Percentiles rank a stretch among this genome's conserved stretches.
These are phyloP conservation scores for Cadophora malorum DNA, from an alignment of 2,329 filamentous ascomycete species.

Conservation along the genomic window DNA sequence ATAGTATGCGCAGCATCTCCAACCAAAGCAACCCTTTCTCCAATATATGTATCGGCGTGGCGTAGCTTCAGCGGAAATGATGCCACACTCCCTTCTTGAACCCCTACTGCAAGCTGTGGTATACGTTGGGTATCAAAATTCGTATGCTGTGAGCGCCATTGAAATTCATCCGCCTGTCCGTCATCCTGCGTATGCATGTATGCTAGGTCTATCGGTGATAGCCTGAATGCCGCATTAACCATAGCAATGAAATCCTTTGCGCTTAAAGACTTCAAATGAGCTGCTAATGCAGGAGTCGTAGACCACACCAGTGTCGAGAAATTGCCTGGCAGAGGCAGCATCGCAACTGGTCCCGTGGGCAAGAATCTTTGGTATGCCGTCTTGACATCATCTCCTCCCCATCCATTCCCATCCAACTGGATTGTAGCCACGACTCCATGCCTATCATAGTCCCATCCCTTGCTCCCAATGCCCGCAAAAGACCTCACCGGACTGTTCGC, in stretches of 20 bases:
- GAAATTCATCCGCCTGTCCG: slow-evolving; percentile 74
- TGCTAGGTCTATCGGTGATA: slow-evolving; percentile 77
- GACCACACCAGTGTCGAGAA: slow-evolving; percentile 92
- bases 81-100: slow-evolving; percentile 82
- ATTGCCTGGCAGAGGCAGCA: slow-evolving; percentile 86
- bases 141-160: slow-evolving; percentile 83
- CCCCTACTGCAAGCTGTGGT: slow-evolving; percentile 70
- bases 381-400: slow-evolving; percentile 62
- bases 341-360: slow-evolving; percentile 87
- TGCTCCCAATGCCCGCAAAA: slow-evolving; percentile 84
- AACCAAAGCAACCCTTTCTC: slow-evolving; percentile 87
- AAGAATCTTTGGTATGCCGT: slow-evolving; percentile 96
- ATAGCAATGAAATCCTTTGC: slow-evolving; percentile 78
- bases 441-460: slow-evolving; percentile 92
- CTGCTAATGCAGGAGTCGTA: slow-evolving; percentile 81
- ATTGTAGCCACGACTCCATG: slow-evolving; percentile 93
- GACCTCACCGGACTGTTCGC: slow-evolving; percentile 91
- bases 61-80: slow-evolving; percentile 91
- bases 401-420: slow-evolving; percentile 67
- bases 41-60: slow-evolving; percentile 92
- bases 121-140: slow-evolving; percentile 57
- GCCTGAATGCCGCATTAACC: slow-evolving; percentile 92
- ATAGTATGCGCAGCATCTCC: slow-evolving; percentile 96
- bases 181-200: slow-evolving; percentile 75
- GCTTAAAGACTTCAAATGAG: slow-evolving; percentile 77